These are phyloP conservation scores for Venturia effusa DNA, from an alignment of 2,329 filamentous ascomycete species.

Conservation along the genomic window DNA sequence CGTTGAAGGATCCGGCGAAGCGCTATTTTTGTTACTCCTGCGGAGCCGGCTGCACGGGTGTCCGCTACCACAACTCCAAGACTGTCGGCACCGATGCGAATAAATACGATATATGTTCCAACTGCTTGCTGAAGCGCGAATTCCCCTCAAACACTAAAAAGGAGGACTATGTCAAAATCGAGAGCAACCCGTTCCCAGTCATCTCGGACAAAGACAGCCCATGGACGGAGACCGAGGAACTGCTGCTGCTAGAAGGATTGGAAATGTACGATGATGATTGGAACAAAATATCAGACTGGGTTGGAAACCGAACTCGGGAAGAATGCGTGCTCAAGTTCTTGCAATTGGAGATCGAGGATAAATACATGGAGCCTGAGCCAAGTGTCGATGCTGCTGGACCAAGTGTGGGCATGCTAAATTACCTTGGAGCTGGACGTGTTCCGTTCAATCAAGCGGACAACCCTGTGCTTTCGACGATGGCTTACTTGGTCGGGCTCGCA, in stretches of 20 bases:
- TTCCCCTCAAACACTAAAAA: conserved; percentile 70
- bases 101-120: conserved; percentile 83
- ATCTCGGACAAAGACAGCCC: conserved; percentile 74
- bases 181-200: conserved; percentile 73
- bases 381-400: conserved; percentile 6
- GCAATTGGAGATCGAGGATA: conserved; percentile 93
- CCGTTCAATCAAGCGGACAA: conserved; percentile 92
- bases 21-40: conserved; percentile 79
- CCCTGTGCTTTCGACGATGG: conserved; percentile 90
- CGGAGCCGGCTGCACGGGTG: conserved; percentile 73
- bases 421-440: conserved; percentile 61
- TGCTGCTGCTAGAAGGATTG: conserved; percentile 81
- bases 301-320: conserved; percentile 81
- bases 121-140: conserved; percentile 76
- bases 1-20: conserved; percentile 52
- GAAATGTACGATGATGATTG: conserved; percentile 95
- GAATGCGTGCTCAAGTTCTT: conserved; percentile 96
- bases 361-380: conserved; percentile 76
- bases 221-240: conserved; percentile 82
- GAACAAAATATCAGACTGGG: conserved; percentile 84
- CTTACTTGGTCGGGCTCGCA: conserved; percentile 82
- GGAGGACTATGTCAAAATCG: conserved; percentile 76
- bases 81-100: conserved; percentile 43
- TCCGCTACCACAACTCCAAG: conserved; percentile 62
- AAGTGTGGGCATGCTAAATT: conserved; percentile 38